phyloP scores from a whole-genome alignment of 345 rosid species.

The Aquilaria sinensis region DNA sequence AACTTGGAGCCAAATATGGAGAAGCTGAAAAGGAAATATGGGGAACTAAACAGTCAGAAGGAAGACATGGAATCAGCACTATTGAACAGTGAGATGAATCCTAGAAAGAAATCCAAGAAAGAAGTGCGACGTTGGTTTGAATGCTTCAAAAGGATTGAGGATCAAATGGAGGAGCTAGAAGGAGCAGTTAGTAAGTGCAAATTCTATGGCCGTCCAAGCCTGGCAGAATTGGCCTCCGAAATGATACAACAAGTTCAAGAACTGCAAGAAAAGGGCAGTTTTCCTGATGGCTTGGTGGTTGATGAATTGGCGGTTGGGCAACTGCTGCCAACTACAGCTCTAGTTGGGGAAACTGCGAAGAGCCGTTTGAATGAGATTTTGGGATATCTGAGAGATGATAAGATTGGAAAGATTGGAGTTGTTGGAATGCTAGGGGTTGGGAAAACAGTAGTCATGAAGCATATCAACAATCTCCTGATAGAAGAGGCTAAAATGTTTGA shows the following conservation, averaged over 20 bases:
- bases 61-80: no score
- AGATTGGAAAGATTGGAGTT: constrained; percentile 8
- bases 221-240: no score
- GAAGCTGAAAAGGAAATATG: no score
- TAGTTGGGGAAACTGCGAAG: neutral
- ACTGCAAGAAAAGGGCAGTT: neutral
- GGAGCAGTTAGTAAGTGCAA: no score
- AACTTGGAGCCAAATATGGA: no score
- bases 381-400: constrained; percentile 3
- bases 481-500: neutral
- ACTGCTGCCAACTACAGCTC: neutral
- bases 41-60: no score
- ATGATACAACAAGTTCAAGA: neutral
- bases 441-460: constrained; percentile 1
- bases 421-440: constrained; percentile 12
- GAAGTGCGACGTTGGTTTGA: no score
- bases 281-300: neutral
- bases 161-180: no score
- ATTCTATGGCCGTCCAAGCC: no score
- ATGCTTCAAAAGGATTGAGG: no score
- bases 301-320: neutral
- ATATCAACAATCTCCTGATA: constrained; percentile 8
- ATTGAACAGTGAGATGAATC: no score
- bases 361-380: neutral
- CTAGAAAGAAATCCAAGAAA: no score